These are phyloP conservation scores for Fusarium pininemorale DNA, from an alignment of 2,329 filamentous ascomycete genomes.

Conservation along the genomic window DNA sequence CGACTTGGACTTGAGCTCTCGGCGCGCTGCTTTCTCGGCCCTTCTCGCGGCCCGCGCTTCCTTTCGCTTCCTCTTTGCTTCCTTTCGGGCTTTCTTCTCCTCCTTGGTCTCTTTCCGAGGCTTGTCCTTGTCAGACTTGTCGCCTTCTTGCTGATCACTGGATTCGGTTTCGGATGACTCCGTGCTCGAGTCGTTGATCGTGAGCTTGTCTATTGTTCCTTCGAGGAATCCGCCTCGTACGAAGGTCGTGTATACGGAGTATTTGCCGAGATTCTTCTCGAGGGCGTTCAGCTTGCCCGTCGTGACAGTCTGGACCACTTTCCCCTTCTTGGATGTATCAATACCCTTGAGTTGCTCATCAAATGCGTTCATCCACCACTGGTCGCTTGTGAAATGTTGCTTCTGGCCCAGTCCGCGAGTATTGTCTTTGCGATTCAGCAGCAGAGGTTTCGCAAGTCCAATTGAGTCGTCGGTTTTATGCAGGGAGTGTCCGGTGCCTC, in stretches of 20 bases:
- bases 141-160: conserved; percentile 47
- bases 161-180: conserved; percentile 42
- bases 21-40: conserved; percentile 36
- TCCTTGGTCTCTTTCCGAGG: conserved; percentile 54
- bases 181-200: conserved; percentile 41
- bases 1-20: conserved; percentile 36
- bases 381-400: conserved; percentile 73
- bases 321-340: conserved; percentile 67
- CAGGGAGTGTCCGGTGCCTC: conserved; percentile 86
- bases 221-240: conserved; percentile 81
- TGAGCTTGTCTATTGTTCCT: conserved; percentile 67
- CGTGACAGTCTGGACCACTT: conserved; percentile 64
- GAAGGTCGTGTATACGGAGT: conserved; percentile 83
- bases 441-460: conserved; percentile 83
- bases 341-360: conserved; percentile 88
- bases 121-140: conserved; percentile 16
- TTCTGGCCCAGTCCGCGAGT: conserved; percentile 84
- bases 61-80: conserved; percentile 46
- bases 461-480: conserved; percentile 76
- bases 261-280: conserved; percentile 62
- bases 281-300: conserved; percentile 66
- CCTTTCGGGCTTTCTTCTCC: conserved; percentile 51
- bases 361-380: conserved; percentile 98
- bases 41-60: conserved; percentile 38
- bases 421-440: conserved; percentile 84